A percentile compares a stretch with the other conserved stretches of the same genome.
phyloP scores from a whole-genome alignment of 495 filamentous ascomycete genomes.

The Aspergillus asperescens region DNA sequence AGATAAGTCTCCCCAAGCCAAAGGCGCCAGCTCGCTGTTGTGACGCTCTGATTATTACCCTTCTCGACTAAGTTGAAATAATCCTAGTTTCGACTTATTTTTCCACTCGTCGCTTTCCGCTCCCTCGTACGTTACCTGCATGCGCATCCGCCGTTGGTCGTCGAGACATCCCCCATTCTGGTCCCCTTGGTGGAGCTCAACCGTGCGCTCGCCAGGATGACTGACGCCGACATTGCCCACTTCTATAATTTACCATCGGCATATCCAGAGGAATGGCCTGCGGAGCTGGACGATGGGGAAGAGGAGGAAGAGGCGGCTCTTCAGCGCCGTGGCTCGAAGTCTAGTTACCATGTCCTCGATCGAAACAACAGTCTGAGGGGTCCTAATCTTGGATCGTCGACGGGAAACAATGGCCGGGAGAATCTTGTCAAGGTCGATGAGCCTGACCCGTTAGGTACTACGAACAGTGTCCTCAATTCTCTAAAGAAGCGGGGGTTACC shows the following conservation, averaged over 20 bases:
- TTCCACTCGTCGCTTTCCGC: constrained; percentile 4
- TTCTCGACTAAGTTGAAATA: constrained; percentile 10
- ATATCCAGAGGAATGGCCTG: constrained; percentile 81
- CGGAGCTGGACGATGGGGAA: constrained; percentile 68
- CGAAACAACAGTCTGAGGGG: constrained; percentile 61
- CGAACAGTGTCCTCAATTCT: constrained; percentile 76
- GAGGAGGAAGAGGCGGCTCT: constrained; percentile 63
- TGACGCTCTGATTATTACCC: background rate
- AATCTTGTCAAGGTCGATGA: constrained; percentile 84
- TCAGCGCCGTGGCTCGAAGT: constrained; percentile 52
- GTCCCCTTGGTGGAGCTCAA: constrained; percentile 8
- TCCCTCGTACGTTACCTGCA: constrained; percentile 11
- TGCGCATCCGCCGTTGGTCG: constrained; percentile 11
- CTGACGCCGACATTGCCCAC: constrained; percentile 71
- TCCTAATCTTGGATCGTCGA: constrained; percentile 62
- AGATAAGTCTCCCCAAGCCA: background rate
- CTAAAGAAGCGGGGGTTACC: constrained; percentile 70
- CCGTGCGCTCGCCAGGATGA: constrained; percentile 33
- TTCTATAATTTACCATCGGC: constrained; percentile 82
- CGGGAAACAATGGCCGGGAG: constrained; percentile 59
- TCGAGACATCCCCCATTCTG: background rate
- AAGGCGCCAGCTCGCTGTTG: background rate
- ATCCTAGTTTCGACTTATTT: background rate
- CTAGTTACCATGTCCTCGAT: constrained; percentile 79
- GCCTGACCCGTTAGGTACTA: constrained; percentile 77